Evolutionary conservation across 495 filamentous ascomycete species (phyloP).

Genomic region (Apiosordaria backusii): DNA sequence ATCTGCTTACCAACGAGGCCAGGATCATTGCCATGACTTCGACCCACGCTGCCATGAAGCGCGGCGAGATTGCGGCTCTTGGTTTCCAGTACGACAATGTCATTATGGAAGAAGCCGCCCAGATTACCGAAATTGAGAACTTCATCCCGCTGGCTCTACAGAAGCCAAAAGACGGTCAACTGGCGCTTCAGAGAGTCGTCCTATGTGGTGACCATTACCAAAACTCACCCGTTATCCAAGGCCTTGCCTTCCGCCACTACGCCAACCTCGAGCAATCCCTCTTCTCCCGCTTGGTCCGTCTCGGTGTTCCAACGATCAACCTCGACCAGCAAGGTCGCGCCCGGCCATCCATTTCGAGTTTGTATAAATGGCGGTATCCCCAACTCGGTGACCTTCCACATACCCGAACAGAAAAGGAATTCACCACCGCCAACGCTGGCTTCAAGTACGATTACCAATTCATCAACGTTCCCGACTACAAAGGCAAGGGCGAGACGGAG

Average conservation of each 20-base stretch:
- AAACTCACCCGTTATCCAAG: constrained; percentile 94
- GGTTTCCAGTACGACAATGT: constrained; percentile 98
- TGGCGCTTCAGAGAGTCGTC: constrained; percentile 80
- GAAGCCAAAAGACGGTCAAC: constrained; percentile 67
- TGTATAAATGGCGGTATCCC: constrained; percentile 93
- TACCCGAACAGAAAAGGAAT: constrained; percentile 65
- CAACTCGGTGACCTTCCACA: constrained; percentile 74
- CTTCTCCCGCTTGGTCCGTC: constrained; percentile 82
- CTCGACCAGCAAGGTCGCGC: constrained; percentile 93
- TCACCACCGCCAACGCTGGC: constrained; percentile 80
- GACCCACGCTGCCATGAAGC: constrained; percentile 96
- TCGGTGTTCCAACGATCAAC: constrained; percentile 84
- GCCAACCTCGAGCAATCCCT: constrained; percentile 94
- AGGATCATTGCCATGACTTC: constrained; percentile 97
- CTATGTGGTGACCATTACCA: constrained; percentile 95
- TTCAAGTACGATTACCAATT: constrained; percentile 96
- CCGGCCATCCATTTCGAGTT: constrained; percentile 75
- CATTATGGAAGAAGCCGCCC: constrained; percentile 97
- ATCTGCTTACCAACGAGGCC: constrained; percentile 90
- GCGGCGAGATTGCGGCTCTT: constrained; percentile 82
- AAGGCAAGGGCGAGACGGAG: constrained; percentile 81
- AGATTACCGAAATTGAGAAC: constrained; percentile 96
- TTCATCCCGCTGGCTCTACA: constrained; percentile 93
- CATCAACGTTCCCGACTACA: constrained; percentile 93
- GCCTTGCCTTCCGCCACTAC: constrained; percentile 92